Conservation (phyloP, 2,329 filamentous ascomycete species). For the Trichoderma harzianum region DNA sequence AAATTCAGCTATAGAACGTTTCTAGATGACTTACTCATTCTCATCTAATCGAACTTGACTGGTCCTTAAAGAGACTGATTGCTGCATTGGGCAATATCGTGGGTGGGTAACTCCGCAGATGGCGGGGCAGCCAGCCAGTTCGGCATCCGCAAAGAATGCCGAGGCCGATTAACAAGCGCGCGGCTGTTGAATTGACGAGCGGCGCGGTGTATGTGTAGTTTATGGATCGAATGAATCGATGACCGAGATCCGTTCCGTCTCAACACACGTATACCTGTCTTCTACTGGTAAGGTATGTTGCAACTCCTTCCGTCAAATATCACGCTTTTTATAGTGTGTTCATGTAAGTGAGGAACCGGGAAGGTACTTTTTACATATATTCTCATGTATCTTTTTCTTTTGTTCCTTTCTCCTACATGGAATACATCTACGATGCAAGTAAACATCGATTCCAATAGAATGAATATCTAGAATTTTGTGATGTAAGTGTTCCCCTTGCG, state of each 20-base stretch:
- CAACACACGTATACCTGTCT: background rate
- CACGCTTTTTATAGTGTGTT: background rate
- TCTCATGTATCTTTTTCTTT: background rate
- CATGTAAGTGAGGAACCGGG: background rate
- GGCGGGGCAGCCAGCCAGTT: background rate
- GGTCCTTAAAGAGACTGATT: background rate
- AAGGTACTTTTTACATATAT: background rate
- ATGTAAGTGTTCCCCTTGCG: background rate
- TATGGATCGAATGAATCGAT: background rate
- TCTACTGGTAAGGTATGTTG: background rate
- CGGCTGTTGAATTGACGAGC: background rate
- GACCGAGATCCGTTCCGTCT: background rate
- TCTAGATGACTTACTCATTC: background rate
- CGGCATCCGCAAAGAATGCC: background rate
- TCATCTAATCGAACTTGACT: background rate
- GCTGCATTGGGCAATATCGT: background rate
- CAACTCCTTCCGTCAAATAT: background rate
- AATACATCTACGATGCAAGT: background rate
- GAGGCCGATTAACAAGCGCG: background rate
- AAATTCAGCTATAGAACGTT: background rate
- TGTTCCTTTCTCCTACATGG: background rate
- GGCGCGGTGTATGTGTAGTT: background rate
- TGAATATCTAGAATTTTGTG: background rate
- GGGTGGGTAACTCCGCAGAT: background rate
- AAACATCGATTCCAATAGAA: background rate